Conservation (phyloP, 306 rosid genomes). For the Cyclanthera cordifolia region DNA sequence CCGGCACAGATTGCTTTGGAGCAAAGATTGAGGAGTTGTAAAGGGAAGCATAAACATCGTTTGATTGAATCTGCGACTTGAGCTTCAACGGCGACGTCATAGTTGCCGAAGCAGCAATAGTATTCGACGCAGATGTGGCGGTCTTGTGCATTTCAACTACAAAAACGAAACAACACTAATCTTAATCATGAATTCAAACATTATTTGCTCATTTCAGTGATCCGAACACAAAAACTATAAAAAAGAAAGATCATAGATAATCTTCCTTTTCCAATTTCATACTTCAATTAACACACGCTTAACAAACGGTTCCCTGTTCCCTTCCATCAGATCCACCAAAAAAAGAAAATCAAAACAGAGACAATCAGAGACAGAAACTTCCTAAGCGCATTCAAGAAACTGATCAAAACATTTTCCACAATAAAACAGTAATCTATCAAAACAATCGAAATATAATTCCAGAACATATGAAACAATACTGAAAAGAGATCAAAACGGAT, state of each 20-base stretch:
- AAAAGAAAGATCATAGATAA: background rate
- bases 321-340: background rate
- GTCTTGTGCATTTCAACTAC: conserved; percentile 40
- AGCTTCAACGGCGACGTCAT: conserved; percentile 16
- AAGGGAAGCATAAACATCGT: conserved; percentile 23
- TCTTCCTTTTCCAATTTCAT: background rate
- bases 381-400: conserved; percentile 1
- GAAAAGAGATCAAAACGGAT: background rate
- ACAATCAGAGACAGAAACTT: background rate
- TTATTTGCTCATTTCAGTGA: no score
- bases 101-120: conserved; percentile 22
- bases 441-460: background rate
- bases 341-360: background rate
- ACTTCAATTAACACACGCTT: background rate
- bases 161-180: no score
- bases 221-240: background rate
- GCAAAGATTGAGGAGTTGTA: conserved; percentile 34
- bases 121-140: conserved; percentile 28
- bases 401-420: background rate
- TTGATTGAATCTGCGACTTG: conserved; percentile 26
- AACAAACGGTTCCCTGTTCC: background rate
- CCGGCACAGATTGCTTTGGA: conserved; percentile 26
- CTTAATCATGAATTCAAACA: no score
- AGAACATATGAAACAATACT: background rate
- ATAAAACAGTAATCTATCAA: background rate